Evolutionary conservation across 176 grass and related monocot genomes (phyloP).

Genomic region (Rhipidocladum racemiflorum): DNA sequence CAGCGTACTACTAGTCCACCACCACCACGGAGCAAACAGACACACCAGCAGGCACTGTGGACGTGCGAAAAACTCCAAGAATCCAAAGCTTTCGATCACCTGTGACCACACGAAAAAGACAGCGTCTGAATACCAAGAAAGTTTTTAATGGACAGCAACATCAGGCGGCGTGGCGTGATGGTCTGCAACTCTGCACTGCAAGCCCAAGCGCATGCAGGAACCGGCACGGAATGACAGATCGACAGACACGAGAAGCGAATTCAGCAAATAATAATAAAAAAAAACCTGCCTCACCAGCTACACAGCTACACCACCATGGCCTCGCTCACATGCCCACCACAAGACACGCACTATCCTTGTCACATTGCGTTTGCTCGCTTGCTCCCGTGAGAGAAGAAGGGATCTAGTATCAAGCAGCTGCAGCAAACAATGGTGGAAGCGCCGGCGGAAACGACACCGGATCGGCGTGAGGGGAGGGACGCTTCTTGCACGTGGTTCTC

Average conservation of each 20-base stretch:
- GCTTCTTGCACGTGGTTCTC: not conserved
- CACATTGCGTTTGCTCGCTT: not conserved
- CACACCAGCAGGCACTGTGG: not conserved
- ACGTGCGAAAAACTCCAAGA: not conserved
- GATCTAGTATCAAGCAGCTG: not conserved
- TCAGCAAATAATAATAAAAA: not conserved
- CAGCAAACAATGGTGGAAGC: not conserved
- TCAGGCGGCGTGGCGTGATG: not conserved
- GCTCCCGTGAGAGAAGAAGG: conserved; percentile 19
- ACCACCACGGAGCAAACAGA: not conserved
- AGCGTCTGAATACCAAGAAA: not conserved
- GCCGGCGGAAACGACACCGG: not conserved
- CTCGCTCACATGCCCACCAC: conserved; percentile 20
- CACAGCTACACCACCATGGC: not conserved
- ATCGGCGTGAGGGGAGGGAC: not conserved
- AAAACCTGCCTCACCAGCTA: not conserved
- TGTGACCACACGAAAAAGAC: conserved; percentile 3
- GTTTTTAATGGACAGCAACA: not conserved
- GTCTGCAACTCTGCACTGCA: too few species aligned
- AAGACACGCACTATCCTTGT: not conserved
- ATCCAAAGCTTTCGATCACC: conserved; percentile 8
- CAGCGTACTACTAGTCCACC: not conserved
- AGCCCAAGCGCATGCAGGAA: not conserved
- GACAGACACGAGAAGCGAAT: not conserved
- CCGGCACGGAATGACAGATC: not conserved